Evolutionary conservation across 495 filamentous ascomycete genomes (phyloP), one percentile per base, ranked within the genome.

Genomic region (Penicillium diatomitis): DNA sequence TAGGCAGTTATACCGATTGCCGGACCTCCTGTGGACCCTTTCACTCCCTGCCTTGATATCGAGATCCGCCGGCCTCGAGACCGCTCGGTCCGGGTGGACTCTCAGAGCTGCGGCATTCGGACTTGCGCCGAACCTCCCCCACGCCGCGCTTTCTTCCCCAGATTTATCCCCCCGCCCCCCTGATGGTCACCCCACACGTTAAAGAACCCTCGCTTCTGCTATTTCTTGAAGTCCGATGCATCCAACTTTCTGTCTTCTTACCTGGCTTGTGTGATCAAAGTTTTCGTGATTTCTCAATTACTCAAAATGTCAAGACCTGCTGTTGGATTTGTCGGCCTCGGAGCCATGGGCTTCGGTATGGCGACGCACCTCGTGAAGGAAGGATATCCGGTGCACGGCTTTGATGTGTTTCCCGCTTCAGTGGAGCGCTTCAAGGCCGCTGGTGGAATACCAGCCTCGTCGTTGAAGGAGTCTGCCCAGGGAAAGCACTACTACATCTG

Each of bases 321-420:
- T 41, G 67, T 90, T 47, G 80, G 84, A 53, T 90, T 90, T 68
- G 83, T 87, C 49, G 87, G 87, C 73, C 83, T 92, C 5, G 87
- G 87, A 53, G 87, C 87, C 68, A 92, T 90, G 87, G 87, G 87
- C 58, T 87, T 86, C 61, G 86, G 86, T 53, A 91, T 90, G 85
- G 87, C 87, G 56, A 84, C 81, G 36, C 77, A 88, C 56, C 79
- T 92, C 40, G 67, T 90, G 53, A 83, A 82, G 56, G 66, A 79
- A 38, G 81, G 81, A 49, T 85, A 84, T 60, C 41, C 68, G 2
- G 84, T 92, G 12, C 85, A 79, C 33, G 86, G 84, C 41, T 92
- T 80, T 61, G 87, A 92, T 59, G 77, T 90, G 48, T 88, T 81
- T 71, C 70, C 69, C 1, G 82, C 84, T n/a, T 80, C 84, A 0